Percentiles rank a stretch among this genome's conserved stretches.
Evolutionary conservation across 805 yeast genomes (phyloP).

Genomic region (Ogataea pilisensis): DNA sequence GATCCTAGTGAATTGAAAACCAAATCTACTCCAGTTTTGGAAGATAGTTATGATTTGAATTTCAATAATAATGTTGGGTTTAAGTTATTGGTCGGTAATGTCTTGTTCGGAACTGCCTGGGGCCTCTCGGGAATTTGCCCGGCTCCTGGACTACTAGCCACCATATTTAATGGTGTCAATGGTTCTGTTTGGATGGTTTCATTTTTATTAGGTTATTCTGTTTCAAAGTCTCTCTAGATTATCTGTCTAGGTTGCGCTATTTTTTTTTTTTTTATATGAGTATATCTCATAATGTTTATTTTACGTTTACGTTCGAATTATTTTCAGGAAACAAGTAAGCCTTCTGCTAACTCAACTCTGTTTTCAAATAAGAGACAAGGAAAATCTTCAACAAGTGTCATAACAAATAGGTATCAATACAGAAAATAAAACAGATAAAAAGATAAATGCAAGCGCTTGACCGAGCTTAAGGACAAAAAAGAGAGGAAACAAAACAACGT

Average conservation of each 20-base stretch:
- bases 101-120: constrained; percentile 51
- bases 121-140: constrained; percentile 50
- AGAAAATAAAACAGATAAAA: too few relatives aligned
- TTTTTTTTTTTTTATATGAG: too few relatives aligned
- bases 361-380: too few relatives aligned
- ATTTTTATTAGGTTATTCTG: constrained; percentile 26
- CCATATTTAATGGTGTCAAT: constrained; percentile 21
- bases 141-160: constrained; percentile 42
- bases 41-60: constrained; percentile 22
- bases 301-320: too few relatives aligned
- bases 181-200: constrained; percentile 28
- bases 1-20: not conserved
- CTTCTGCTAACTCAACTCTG: too few relatives aligned
- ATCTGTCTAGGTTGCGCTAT: not conserved
- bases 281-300: too few relatives aligned
- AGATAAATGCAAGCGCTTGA: too few relatives aligned
- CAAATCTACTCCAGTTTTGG: constrained; percentile 19
- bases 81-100: constrained; percentile 38
- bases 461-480: not conserved
- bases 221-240: constrained; percentile 24
- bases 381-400: too few relatives aligned
- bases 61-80: constrained; percentile 22
- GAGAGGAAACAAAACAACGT: not conserved
- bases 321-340: too few relatives aligned
- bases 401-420: too few relatives aligned